Conservation (phyloP, 371 early-diverging fungal species). For the Capillidium rhysosporum region DNA sequence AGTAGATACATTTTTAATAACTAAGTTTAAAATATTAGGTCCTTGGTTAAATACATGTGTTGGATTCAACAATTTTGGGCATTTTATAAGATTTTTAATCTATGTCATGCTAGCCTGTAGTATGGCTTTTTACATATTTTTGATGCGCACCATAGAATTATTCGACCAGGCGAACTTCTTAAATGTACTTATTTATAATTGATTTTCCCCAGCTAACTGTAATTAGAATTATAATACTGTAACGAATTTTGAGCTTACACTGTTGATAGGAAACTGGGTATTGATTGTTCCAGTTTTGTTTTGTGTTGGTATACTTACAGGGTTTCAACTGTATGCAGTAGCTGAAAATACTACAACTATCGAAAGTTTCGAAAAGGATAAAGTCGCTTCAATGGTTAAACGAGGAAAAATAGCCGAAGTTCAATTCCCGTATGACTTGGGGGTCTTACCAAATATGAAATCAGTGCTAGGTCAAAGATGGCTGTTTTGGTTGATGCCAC, state of each 20-base stretch:
- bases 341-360: constrained; percentile 86
- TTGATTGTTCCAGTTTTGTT: constrained; percentile 41
- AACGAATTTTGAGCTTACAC: constrained; percentile 42
- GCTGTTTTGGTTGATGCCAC: constrained; percentile 53
- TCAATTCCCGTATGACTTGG: constrained; percentile 85
- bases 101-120: constrained; percentile 41
- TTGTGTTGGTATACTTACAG: constrained; percentile 55
- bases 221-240: constrained; percentile 13
- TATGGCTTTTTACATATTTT: constrained; percentile 18
- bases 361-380: constrained; percentile 68
- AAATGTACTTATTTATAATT: constrained; percentile 9
- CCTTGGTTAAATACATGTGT: constrained; percentile 97
- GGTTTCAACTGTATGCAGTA: constrained; percentile 68
- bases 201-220: constrained; percentile 3
- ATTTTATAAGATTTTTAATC: constrained; percentile 72
- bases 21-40: constrained; percentile 13
- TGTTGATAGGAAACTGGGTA: constrained; percentile 51
- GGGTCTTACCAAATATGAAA: constrained; percentile 46
- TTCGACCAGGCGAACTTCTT: constrained; percentile 21
- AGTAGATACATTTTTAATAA: constrained; percentile 7
- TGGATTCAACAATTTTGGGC: constrained; percentile 67
- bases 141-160: constrained; percentile 20
- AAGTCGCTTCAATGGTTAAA: constrained; percentile 52
- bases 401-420: constrained; percentile 32
- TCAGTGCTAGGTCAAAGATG: constrained; percentile 49